A percentile compares a stretch with the other conserved stretches of the same genome.
Evolutionary conservation across 257 asterid genomes (phyloP).

Genomic region (Przewalskia tangutica): DNA sequence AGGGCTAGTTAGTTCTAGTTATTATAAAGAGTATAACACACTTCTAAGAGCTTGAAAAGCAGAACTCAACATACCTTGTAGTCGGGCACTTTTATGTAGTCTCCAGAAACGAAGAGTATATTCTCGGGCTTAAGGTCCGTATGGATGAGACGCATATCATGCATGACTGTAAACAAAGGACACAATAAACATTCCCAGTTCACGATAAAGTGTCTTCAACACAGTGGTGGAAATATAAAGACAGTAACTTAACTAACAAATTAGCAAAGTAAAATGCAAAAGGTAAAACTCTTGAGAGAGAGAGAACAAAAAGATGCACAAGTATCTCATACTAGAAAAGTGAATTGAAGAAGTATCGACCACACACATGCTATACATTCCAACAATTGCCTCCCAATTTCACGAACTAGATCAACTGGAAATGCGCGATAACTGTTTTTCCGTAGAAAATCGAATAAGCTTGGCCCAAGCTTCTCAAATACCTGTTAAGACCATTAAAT

Average conservation of each 20-base stretch:
- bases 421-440: conserved; percentile 49
- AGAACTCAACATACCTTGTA: conserved; percentile 23
- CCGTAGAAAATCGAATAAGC: conserved; percentile 50
- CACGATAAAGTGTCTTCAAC: not conserved
- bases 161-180: conserved; percentile 30
- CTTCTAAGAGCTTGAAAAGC: not conserved
- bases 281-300: not conserved
- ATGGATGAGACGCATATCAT: conserved; percentile 46
- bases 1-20: not conserved
- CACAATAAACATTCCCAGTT: conserved; percentile 2
- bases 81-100: conserved; percentile 36
- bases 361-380: conserved; percentile 57
- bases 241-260: not conserved
- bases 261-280: conserved; percentile 3
- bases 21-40: not conserved
- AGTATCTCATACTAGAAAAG: conserved; percentile 13
- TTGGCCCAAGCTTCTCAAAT: conserved; percentile 61
- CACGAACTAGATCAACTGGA: conserved; percentile 57
- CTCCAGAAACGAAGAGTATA: conserved; percentile 42
- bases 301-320: conserved; percentile 2
- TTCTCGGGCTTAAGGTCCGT: conserved; percentile 52
- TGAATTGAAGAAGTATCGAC: conserved; percentile 3
- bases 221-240: not conserved
- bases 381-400: conserved; percentile 53
- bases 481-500: conserved; percentile 44